Base-by-base conservation (phyloP, 257 asterid genomes). In the Ilex aquifolium region DNA sequence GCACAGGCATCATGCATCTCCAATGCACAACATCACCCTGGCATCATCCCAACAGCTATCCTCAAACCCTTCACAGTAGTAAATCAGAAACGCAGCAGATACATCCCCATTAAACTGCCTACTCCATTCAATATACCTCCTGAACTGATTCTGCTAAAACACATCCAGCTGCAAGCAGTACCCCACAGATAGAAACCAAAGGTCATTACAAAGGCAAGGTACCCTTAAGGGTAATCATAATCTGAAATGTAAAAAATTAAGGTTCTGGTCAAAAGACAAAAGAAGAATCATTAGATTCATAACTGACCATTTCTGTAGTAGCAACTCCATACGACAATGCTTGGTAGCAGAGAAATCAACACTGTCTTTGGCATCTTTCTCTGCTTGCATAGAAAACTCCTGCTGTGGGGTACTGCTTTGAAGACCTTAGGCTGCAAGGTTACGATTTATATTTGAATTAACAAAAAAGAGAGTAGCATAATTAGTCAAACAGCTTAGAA, bases 291-390 rank as follows among this genome's bases (percentile, higher is more conserved):
- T 21, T 61, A 60, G 52, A 13, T 32, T 44, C 54, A 59, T 21
- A 61, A 44, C 59, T 65, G 50, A 89, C 97, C 95, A 83, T 55
- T 90, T 78, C 68, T 87, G 95, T 65, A 79, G 48, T 61, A 90
- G 80, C 48, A 76, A 72, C 75, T 90, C 95, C 87, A 90, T 72
- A 60, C 95, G 88, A 74, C 95, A 83, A 79, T 87, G 95, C 81
- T 90, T 90, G 63, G 95, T 85, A 58, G 85, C 95, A 59, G 91
- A 79, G 75, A 83, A 83, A 61, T 83, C 88, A 21, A 89, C 85
- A 83, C 60, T 80, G 62, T 87, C 97, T 67, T 80, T 81, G 27
- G 69, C 60, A 71, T 66, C 76, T 58, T 56, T 73, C 57, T 82
- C 91, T n/a, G 91, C 74, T 61, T 78, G 88, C 44, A 57, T 52